Evolutionary conservation across 2,329 filamentous ascomycete species (phyloP), one percentile per base, ranked within the genome.

Genomic region (Pseudogymnoascus sp.): DNA sequence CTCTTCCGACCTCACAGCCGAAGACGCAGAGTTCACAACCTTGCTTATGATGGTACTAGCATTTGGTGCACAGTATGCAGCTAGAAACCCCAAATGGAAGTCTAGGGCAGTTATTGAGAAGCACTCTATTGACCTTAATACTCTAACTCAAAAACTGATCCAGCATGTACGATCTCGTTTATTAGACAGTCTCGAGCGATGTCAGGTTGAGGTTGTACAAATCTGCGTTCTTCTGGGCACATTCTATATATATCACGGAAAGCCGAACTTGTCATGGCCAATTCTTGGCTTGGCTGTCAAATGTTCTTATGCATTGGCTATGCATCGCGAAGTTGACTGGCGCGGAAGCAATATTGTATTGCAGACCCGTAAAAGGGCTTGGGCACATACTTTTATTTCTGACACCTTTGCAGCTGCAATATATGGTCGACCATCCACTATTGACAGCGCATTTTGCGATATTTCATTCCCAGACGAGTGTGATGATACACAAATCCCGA

Each of bases 161-260:
- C 16, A 46, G 41, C 31, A 62, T 2, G 37, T 35, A 26, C 38
- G 61, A 19, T 62, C 16, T 16, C 41, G n/a, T 59, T 33, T 19
- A 53, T 56, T 24, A 10, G 61, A 37, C 53, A 41, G 46, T 8
- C 53, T 59, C n/a, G 53, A 59, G 28, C 28, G 35, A 19, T 59
- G 53, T 35, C 26, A 35, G 1, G 41, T 77, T 2, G 73, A 76
- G 31, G 67, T 69, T 0, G 74, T 73, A 0, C 74, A 76, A 8
- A 72, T 70, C 1, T 76, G 74, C 14, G 66, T 76, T 4, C 53
- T 77, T 5, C 63, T 77, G 0, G 75, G 76, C 3, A 76, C 71
- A 0, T 76, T 75, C 37, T 76, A 76, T 40, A 67, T 77, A 2
- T 75, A 73, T 12, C 72, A 76, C 28, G 75, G 75, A 6, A 67